phyloP scores from a whole-genome alignment of 2,329 filamentous ascomycete species.

The Aureobasidium sp. region DNA sequence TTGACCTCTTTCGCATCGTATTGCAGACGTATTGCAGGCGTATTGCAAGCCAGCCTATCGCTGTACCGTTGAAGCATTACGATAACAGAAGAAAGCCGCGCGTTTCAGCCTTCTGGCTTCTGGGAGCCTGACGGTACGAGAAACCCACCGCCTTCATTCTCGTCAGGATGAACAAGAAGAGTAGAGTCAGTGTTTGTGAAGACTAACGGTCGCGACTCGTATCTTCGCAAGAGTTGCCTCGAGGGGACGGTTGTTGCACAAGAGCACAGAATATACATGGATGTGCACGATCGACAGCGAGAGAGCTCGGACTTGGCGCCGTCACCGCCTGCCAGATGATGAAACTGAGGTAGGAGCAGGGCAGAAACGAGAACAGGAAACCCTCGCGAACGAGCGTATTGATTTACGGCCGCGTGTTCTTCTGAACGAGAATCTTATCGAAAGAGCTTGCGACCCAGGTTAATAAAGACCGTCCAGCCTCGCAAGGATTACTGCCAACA shows the following conservation, averaged over 20 bases:
- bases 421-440: neutral
- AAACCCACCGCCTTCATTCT: neutral
- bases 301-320: neutral
- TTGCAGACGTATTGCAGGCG: neutral
- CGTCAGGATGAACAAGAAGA: neutral
- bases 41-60: neutral
- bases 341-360: slow-evolving; percentile 5
- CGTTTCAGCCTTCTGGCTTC: neutral
- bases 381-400: neutral
- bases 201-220: neutral
- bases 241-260: neutral
- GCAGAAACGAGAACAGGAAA: neutral
- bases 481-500: neutral
- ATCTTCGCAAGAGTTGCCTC: neutral
- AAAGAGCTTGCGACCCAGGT: neutral
- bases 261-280: neutral
- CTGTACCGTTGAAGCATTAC: neutral
- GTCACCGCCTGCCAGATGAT: neutral
- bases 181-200: neutral
- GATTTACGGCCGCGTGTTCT: neutral
- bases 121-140: neutral
- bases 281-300: neutral
- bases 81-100: slow-evolving; percentile 1
- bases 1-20: neutral
- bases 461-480: neutral